Evolutionary conservation across 2,329 filamentous ascomycete genomes (phyloP), one percentile per base, ranked within the genome.

Genomic region (Trichoderma hamatum): DNA sequence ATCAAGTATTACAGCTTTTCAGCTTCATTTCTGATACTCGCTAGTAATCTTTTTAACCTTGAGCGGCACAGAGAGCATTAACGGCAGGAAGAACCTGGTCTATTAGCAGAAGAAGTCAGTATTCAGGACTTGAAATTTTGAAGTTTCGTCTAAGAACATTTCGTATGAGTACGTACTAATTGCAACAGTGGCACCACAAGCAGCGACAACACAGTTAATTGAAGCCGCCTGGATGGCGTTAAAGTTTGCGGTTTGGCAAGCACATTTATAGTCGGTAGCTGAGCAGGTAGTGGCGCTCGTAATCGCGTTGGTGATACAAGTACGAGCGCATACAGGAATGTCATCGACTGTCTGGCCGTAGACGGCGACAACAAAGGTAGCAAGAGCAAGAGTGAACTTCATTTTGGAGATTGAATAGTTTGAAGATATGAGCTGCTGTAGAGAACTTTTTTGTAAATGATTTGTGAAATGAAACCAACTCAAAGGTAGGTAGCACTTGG

Each of bases 321-420:
- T 63, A 16, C 75, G 30, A 24, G 80, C 79, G 73, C 81, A 83
- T 68, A 71, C 51, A 72, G 81, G 81, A 66, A 82, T 75, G 67
- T 80, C 78, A 39, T 16, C 52, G 60, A 69, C 70, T 69, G 73
- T 71, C 75, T 80, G 78, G 72, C 80, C 80, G 68, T 73, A 72
- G 58, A 72, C 80, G 63, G 76, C 72, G 66, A 76, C 74, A 72
- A 76, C 76, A 71, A 80, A 73, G 73, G 76, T 72, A 67, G 78
- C 67, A 70, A 77, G 72, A 69, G 74, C 76, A 73, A 79, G 62
- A 68, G 78, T 68, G 75, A 75, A 79, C 79, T 80, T 81, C 80
- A 81, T 81, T 32, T 78, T 81, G 75, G 74, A 5, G 10, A 39
- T 5, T 36, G 1, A n/a, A 7, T 5, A 55, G 30, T 14, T 24